Conservation (phyloP, 1,284 basidiomycete genomes). For the Calocybe gambosa region DNA sequence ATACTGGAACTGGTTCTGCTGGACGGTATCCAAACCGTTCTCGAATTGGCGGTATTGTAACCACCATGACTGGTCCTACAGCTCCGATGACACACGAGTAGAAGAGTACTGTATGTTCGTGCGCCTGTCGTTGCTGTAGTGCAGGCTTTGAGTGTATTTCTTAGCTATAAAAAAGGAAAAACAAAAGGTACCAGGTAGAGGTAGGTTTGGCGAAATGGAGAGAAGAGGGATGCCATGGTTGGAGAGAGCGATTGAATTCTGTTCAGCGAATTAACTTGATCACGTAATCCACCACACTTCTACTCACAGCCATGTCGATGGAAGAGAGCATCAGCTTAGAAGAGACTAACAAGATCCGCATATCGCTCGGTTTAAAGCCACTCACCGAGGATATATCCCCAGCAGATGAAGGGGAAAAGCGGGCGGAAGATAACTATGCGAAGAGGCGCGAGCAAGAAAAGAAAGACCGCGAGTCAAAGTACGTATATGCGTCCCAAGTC, state of each 20-base stretch:
- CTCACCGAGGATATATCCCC: slow-evolving; percentile 73
- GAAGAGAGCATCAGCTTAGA: slow-evolving; percentile 90
- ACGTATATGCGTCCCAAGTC: slow-evolving; percentile 21
- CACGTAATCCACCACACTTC: slow-evolving; percentile 22
- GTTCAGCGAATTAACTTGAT: slow-evolving; percentile 8
- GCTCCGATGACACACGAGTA: slow-evolving; percentile 77
- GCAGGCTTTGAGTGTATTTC: not conserved
- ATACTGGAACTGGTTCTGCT: slow-evolving; percentile 71
- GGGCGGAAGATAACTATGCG: slow-evolving; percentile 82
- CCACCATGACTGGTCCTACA: slow-evolving; percentile 72
- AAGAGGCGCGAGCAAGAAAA: slow-evolving; percentile 64
- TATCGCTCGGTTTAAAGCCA: slow-evolving; percentile 91
- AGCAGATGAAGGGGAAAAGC: slow-evolving; percentile 64
- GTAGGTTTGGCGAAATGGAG: slow-evolving; percentile 43
- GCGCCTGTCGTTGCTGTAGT: slow-evolving; percentile 67
- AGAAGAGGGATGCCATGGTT: slow-evolving; percentile 36
- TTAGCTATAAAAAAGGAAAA: too few species aligned
- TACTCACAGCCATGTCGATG: slow-evolving; percentile 49
- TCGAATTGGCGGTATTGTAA: slow-evolving; percentile 78
- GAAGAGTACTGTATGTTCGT: slow-evolving; percentile 91
- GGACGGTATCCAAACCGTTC: slow-evolving; percentile 69
- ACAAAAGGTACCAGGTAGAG: slow-evolving; percentile 48
- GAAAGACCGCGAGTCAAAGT: slow-evolving; percentile 76
- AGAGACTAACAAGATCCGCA: slow-evolving; percentile 97
- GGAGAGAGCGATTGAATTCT: too few species aligned